A percentile compares a stretch with the other conserved stretches of the same genome.
Conservation (phyloP, 345 rosid species). For the Noccaea bulbosa region DNA sequence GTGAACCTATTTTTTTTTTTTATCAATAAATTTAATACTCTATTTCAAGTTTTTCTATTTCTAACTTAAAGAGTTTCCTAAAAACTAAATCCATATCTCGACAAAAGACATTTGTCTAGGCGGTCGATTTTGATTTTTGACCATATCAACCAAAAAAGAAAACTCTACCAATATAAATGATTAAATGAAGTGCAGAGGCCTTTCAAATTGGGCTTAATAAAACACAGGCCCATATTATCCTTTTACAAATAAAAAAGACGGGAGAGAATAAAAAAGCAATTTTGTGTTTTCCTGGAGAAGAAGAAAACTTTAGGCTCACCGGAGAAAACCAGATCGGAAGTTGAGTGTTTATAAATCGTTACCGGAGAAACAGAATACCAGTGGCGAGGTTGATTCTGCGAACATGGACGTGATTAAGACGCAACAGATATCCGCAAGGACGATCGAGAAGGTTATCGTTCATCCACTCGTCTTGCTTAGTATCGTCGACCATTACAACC, state of each 20-base stretch:
- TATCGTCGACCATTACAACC: slow-evolving; percentile 92
- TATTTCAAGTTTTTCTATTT: no score
- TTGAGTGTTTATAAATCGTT: background rate
- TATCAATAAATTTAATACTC: no score
- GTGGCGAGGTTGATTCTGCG: background rate
- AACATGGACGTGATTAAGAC: slow-evolving; percentile 92
- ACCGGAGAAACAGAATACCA: background rate
- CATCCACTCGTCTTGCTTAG: slow-evolving; percentile 96
- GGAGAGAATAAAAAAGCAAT: background rate
- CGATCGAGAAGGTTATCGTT: slow-evolving; percentile 90
- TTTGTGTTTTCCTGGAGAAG: slow-evolving; percentile 43
- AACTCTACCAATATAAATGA: no score
- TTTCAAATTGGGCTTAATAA: slow-evolving; percentile 2
- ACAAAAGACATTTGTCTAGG: no score
- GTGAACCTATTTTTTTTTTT: no score
- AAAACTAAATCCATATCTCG: no score
- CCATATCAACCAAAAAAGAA: no score
- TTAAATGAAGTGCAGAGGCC: background rate
- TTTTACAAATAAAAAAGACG: background rate
- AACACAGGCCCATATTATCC: slow-evolving; percentile 16
- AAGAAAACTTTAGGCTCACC: slow-evolving; percentile 35
- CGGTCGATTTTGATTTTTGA: no score
- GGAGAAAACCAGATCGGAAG: slow-evolving; percentile 15
- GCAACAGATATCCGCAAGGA: slow-evolving; percentile 74
- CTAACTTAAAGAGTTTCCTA: no score